These are phyloP conservation scores for Scutellaria baicalensis DNA, from an alignment of 257 asterid genomes.

Conservation along the genomic window DNA sequence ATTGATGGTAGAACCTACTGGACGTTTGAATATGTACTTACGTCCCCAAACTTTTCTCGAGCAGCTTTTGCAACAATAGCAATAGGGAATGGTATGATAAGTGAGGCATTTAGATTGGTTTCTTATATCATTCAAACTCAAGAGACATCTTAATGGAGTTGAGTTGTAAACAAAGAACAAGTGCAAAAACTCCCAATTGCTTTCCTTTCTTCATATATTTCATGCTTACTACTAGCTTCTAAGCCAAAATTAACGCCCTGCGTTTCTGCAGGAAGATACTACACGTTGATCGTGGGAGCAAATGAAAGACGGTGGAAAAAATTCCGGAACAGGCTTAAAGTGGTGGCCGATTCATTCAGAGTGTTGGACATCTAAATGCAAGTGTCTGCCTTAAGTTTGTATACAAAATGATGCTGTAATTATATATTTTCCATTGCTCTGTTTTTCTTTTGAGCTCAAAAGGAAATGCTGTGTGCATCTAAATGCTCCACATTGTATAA, in stretches of 20 bases:
- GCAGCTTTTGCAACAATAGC: conserved; percentile 90
- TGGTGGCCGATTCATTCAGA: conserved; percentile 81
- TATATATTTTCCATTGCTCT: neutral
- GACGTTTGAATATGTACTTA: conserved; percentile 67
- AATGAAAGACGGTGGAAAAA: conserved; percentile 75
- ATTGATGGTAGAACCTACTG: conserved; percentile 68
- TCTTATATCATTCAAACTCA: too few species aligned
- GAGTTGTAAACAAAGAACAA: too few species aligned
- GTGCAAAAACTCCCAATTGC: too few species aligned
- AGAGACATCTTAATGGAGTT: too few species aligned
- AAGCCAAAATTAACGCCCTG: neutral
- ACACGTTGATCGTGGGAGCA: conserved; percentile 83
- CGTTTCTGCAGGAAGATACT: conserved; percentile 55
- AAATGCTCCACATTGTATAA: too few species aligned
- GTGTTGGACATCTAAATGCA: conserved; percentile 53
- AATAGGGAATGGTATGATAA: conserved; percentile 63
- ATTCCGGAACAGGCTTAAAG: conserved; percentile 64
- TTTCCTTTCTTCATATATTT: too few species aligned
- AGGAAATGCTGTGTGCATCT: neutral
- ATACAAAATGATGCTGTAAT: neutral
- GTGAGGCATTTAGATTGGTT: neutral
- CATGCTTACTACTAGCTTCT: too few species aligned
- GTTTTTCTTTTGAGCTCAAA: neutral
- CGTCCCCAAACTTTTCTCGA: conserved; percentile 61
- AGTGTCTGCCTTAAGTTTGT: neutral